These are phyloP conservation scores for Colletotrichum tropicale DNA, from an alignment of 2,329 filamentous ascomycete species.

Conservation along the genomic window DNA sequence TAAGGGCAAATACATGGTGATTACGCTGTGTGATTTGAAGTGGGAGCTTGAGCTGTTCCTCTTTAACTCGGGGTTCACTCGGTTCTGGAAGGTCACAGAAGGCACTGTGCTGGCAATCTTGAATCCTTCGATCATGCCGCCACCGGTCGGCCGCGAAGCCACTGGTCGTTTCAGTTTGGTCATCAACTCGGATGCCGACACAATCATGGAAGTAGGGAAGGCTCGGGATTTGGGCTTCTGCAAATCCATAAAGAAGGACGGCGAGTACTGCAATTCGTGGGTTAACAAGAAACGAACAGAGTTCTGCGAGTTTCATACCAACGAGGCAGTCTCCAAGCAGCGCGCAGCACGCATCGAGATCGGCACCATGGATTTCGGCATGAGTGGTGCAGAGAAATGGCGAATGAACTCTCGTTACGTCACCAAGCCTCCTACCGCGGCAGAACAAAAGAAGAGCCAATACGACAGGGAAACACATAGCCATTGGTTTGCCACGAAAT, in stretches of 20 bases:
- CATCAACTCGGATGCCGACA: slow-evolving; percentile 85
- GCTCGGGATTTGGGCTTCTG: slow-evolving; percentile 89
- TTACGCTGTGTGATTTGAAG: slow-evolving; percentile 85
- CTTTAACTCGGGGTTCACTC: slow-evolving; percentile 87
- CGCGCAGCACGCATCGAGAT: slow-evolving; percentile 75
- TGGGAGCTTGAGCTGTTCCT: slow-evolving; percentile 92
- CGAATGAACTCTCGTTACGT: slow-evolving; percentile 18
- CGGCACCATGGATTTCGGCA: slow-evolving; percentile 66
- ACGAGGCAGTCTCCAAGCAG: slow-evolving; percentile 75
- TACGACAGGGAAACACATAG: slow-evolving; percentile 65
- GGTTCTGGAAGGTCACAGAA: slow-evolving; percentile 91
- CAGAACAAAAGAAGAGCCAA: slow-evolving; percentile 39
- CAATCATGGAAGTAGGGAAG: slow-evolving; percentile 85
- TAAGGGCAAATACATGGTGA: slow-evolving; percentile 88
- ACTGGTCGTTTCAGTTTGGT: slow-evolving; percentile 87
- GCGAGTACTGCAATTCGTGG: slow-evolving; percentile 81
- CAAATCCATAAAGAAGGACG: slow-evolving; percentile 83
- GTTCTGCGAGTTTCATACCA: slow-evolving; percentile 92
- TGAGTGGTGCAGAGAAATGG: slow-evolving; percentile 22
- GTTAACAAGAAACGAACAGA: slow-evolving; percentile 87
- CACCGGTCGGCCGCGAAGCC: slow-evolving; percentile 74
- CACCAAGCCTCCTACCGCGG: slow-evolving; percentile 33
- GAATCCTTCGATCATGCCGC: slow-evolving; percentile 91
- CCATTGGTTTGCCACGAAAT: slow-evolving; percentile 57
- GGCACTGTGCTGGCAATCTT: slow-evolving; percentile 93